phyloP scores from a whole-genome alignment of 495 filamentous ascomycete genomes.

The Cairneyella variabilis region DNA sequence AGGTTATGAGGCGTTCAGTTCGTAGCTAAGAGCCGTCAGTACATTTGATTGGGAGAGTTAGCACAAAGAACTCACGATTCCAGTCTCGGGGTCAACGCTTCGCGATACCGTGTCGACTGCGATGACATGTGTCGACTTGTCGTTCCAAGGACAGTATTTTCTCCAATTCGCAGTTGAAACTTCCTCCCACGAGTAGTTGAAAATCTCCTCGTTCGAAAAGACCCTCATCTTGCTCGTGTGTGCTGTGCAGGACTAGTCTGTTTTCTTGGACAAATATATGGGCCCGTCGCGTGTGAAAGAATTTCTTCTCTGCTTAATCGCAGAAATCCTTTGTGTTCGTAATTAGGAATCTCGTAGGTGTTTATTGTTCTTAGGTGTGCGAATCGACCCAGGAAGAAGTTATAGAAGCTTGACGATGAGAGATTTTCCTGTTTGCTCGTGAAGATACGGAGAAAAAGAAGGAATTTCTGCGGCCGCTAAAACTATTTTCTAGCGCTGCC shows the following conservation, averaged over 20 bases:
- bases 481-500: background rate
- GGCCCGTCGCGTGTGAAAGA: slow-evolving; percentile 7
- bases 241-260: slow-evolving; percentile 16
- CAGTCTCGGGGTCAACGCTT: slow-evolving; percentile 71
- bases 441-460: background rate
- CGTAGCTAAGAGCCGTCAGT: slow-evolving; percentile 56
- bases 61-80: slow-evolving; percentile 60
- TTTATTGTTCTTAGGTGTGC: too few species aligned
- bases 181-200: slow-evolving; percentile 97
- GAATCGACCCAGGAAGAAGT: background rate
- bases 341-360: background rate
- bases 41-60: slow-evolving; percentile 4
- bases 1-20: slow-evolving; percentile 95
- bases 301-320: background rate
- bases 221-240: slow-evolving; percentile 70
- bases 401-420: background rate
- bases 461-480: background rate
- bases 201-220: slow-evolving; percentile 81
- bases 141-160: slow-evolving; percentile 98
- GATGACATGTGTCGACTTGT: slow-evolving; percentile 88
- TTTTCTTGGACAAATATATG: background rate
- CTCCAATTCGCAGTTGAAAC: slow-evolving; percentile 99
- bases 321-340: background rate
- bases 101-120: slow-evolving; percentile 90
- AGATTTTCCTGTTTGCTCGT: background rate